Percentiles rank a stretch among this genome's conserved stretches.
Evolutionary conservation across 176 grass and related monocot genomes (phyloP).

Genomic region (Cymbopogon citratus): DNA sequence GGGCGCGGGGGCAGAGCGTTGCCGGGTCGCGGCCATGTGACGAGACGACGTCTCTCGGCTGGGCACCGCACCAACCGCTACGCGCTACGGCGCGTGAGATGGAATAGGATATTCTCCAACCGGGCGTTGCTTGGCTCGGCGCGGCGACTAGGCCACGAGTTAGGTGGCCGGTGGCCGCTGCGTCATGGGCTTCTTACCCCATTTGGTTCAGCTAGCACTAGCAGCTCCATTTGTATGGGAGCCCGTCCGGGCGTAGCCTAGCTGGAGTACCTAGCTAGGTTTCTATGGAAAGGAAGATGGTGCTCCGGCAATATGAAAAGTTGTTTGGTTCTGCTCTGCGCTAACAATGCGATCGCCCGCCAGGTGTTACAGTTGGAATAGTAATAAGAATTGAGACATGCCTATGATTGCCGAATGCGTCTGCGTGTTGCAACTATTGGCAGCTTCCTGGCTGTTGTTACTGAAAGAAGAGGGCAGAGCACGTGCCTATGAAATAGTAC

Average conservation of each 20-base stretch:
- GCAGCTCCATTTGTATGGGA: neutral
- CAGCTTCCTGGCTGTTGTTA: neutral
- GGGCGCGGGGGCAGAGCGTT: too few relatives aligned
- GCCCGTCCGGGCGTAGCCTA: neutral
- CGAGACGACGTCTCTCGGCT: neutral
- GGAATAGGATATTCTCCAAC: constrained; percentile 32
- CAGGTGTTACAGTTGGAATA: neutral
- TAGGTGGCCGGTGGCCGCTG: neutral
- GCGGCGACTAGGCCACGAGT: neutral
- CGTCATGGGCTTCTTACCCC: neutral
- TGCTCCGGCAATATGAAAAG: neutral
- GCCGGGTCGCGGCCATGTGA: neutral
- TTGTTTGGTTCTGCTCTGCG: neutral
- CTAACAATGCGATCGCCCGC: neutral
- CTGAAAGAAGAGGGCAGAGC: too few relatives aligned
- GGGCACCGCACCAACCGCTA: constrained; percentile 7
- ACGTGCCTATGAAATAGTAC: too few relatives aligned
- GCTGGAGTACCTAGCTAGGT: neutral
- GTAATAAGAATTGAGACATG: too few relatives aligned
- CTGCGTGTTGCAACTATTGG: neutral
- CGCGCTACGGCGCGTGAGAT: neutral
- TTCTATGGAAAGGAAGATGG: neutral
- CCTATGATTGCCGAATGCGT: neutral
- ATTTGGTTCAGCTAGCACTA: neutral
- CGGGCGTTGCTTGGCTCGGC: neutral